These are phyloP conservation scores for Mycena epipterygia DNA, from an alignment of 768 basidiomycete genomes.

Conservation along the genomic window DNA sequence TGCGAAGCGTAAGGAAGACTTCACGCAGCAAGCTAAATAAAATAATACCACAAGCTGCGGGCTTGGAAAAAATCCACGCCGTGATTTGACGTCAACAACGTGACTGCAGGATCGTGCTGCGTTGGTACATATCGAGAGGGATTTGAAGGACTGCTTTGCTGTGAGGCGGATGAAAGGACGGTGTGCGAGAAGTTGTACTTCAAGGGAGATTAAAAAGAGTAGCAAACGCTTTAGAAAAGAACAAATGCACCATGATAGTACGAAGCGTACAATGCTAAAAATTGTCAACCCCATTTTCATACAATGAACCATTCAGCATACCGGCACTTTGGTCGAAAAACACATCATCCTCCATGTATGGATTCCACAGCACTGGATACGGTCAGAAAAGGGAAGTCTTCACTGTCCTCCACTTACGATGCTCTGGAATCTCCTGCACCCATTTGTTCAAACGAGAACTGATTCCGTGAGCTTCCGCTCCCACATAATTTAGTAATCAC, in stretches of 20 bases:
- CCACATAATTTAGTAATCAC: not conserved
- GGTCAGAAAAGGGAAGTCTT: not conserved
- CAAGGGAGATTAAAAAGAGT: not conserved
- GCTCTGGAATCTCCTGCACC: conserved; percentile 64
- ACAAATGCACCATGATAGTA: conserved; percentile 20
- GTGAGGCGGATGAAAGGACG: conserved; percentile 63
- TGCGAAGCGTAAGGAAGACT: not conserved
- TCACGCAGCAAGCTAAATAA: too few species aligned
- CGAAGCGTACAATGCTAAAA: conserved; percentile 13
- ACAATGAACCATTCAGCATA: conserved; percentile 38
- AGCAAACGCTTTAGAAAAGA: not conserved
- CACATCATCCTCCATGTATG: conserved; percentile 43
- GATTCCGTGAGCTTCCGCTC: not conserved
- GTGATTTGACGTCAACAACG: conserved; percentile 62
- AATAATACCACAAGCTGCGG: conserved; percentile 18
- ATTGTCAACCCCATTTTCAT: not conserved
- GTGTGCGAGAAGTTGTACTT: conserved; percentile 66
- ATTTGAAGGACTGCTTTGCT: conserved; percentile 44
- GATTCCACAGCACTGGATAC: conserved; percentile 52
- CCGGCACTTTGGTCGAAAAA: conserved; percentile 59
- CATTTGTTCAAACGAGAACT: conserved; percentile 68
- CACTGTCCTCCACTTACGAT: conserved; percentile 44
- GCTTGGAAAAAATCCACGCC: conserved; percentile 39
- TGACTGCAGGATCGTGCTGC: conserved; percentile 73
- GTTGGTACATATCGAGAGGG: conserved; percentile 76